Percentiles rank a stretch among this genome's conserved stretches.
Evolutionary conservation across 2,329 filamentous ascomycete genomes (phyloP).

Genomic region (Ophiostoma pallidulum): DNA sequence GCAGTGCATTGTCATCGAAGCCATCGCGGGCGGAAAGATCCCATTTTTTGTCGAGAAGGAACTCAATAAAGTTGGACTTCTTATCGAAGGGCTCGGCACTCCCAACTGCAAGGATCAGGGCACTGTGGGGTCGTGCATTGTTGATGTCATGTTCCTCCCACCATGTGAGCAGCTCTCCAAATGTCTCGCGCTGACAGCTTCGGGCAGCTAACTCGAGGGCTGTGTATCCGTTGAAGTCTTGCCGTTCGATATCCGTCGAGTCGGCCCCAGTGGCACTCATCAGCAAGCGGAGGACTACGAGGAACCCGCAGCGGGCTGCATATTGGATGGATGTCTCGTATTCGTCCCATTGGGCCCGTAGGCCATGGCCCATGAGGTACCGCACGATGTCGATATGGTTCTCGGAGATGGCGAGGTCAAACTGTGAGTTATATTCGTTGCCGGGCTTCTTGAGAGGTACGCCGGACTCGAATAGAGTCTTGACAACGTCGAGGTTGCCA

Average conservation of each 20-base stretch:
- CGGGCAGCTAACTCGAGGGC: not conserved
- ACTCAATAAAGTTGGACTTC: not conserved
- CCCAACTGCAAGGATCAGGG: not conserved
- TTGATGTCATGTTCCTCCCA: not conserved
- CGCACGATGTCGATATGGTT: not conserved
- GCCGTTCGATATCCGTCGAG: not conserved
- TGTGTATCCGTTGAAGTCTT: not conserved
- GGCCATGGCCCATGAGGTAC: slow-evolving; percentile 1
- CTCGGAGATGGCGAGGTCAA: slow-evolving; percentile 3
- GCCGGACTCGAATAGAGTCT: not conserved
- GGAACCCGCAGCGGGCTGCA: not conserved
- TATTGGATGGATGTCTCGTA: slow-evolving; percentile 10
- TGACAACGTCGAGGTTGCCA: not conserved
- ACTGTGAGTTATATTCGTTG: not conserved
- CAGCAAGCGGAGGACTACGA: not conserved
- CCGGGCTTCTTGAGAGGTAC: not conserved
- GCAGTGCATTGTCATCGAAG: not conserved
- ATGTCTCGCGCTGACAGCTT: not conserved
- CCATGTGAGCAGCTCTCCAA: slow-evolving; percentile 1
- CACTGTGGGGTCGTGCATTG: not conserved
- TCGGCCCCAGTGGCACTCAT: not conserved
- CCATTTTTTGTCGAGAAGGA: slow-evolving; percentile 1
- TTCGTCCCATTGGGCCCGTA: slow-evolving; percentile 4
- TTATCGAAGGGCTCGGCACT: not conserved
- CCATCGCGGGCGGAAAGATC: not conserved